A percentile compares a stretch with the other conserved stretches of the same genome.
Evolutionary conservation across 2,329 filamentous ascomycete genomes (phyloP).

Genomic region (Nemania abortiva): DNA sequence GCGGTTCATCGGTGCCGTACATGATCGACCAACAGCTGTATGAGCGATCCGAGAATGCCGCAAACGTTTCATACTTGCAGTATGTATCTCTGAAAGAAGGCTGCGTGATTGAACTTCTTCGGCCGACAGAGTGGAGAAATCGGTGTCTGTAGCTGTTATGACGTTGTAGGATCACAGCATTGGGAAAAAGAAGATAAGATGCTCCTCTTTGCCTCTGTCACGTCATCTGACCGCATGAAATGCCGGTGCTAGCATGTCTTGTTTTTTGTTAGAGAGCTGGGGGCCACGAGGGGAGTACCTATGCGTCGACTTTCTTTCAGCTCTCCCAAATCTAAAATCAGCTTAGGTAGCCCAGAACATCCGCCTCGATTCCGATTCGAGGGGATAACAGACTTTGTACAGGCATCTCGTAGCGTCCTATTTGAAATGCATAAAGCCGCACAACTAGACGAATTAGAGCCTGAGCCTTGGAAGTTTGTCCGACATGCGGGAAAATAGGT

Average conservation of each 20-base stretch:
- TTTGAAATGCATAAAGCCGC: not conserved
- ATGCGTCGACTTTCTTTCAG: not conserved
- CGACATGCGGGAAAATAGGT: conserved; percentile 6
- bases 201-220: not conserved
- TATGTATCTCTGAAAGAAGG: conserved; percentile 3
- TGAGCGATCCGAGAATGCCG: not conserved
- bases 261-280: not conserved
- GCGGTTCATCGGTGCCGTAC: not conserved
- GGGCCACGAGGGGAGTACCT: not conserved
- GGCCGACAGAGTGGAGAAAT: conserved; percentile 2
- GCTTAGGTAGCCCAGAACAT: not conserved
- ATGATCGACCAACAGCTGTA: not conserved
- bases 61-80: conserved; percentile 1
- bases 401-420: not conserved
- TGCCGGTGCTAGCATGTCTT: not conserved
- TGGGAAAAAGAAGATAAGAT: not conserved
- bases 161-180: conserved; percentile 29
- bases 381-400: not conserved
- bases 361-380: not conserved
- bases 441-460: not conserved
- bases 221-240: conserved; percentile 9
- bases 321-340: not conserved
- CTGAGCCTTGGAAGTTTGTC: not conserved
- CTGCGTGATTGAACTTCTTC: not conserved
- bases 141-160: conserved; percentile 12